These are phyloP conservation scores for Solanum hybrid DNA, from an alignment of 305 asterid genomes.

Conservation along the genomic window DNA sequence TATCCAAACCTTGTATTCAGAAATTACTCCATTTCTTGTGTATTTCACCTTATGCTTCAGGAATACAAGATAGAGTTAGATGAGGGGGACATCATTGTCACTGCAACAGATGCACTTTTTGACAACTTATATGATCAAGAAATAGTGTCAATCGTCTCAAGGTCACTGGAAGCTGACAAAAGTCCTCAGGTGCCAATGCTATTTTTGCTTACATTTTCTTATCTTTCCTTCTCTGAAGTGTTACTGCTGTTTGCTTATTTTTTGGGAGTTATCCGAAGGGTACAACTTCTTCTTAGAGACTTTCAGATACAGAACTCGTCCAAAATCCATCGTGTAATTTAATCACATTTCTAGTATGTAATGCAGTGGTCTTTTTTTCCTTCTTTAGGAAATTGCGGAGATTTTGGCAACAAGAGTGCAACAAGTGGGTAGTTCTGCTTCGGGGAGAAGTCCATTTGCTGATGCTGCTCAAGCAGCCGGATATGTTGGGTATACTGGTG, in stretches of 20 bases:
- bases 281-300: neutral
- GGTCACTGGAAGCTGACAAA: conserved; percentile 40
- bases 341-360: neutral
- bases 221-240: neutral
- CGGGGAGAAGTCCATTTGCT: conserved; percentile 58
- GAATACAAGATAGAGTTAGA: conserved; percentile 46
- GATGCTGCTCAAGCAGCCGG: conserved; percentile 82
- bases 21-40: conserved; percentile 3
- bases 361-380: neutral
- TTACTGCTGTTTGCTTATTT: neutral
- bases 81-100: conserved; percentile 57
- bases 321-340: neutral
- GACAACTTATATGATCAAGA: conserved; percentile 77
- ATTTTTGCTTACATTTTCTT: neutral
- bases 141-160: conserved; percentile 39
- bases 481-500: conserved; percentile 50
- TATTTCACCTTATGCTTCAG: conserved; percentile 28
- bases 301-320: neutral
- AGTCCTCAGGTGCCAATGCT: conserved; percentile 38
- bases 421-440: conserved; percentile 44
- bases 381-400: conserved; percentile 59
- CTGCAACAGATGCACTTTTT: conserved; percentile 75
- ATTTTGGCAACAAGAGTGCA: conserved; percentile 58
- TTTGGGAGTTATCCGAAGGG: neutral
- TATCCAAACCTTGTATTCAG: neutral